Evolutionary conservation across 108 stramenopile species (phyloP).

Genomic region (Epithemia pelagica): DNA sequence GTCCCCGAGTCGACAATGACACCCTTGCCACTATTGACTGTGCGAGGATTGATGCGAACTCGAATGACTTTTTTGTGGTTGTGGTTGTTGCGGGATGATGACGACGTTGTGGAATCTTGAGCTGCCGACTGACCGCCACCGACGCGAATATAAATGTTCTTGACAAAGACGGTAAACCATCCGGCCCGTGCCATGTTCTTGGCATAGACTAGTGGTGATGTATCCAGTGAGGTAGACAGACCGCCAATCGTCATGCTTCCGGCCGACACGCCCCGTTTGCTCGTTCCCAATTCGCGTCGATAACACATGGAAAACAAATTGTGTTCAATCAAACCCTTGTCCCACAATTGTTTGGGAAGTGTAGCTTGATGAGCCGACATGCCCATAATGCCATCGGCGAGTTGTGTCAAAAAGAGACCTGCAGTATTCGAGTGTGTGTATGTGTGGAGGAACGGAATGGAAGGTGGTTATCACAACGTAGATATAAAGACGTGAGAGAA

Average conservation of each 20-base stretch:
- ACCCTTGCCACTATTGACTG: conserved; percentile 73
- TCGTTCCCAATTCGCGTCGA: conserved; percentile 50
- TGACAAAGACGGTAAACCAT: conserved; percentile 82
- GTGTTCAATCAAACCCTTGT: conserved; percentile 54
- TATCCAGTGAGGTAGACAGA: conserved; percentile 61
- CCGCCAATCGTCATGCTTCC: conserved; percentile 86
- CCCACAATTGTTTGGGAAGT: conserved; percentile 76
- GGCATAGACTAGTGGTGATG: conserved; percentile 81
- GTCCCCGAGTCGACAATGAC: conserved; percentile 94
- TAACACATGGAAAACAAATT: conserved; percentile 88
- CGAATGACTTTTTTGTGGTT: conserved; percentile 21
- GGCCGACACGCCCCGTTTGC: conserved; percentile 44
- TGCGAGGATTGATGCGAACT: conserved; percentile 31
- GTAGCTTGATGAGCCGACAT: conserved; percentile 75
- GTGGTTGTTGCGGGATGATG: no score
- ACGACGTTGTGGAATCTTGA: conserved; percentile 18
- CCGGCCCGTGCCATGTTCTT: conserved; percentile 54
- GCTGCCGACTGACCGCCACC: conserved; percentile 43
- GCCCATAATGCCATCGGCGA: conserved; percentile 95
- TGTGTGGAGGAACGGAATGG: background rate
- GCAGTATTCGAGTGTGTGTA: no score
- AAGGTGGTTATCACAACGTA: background rate
- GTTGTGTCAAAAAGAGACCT: conserved; percentile 51
- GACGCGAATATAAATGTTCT: conserved; percentile 60
- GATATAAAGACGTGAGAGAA: no score